phyloP scores from a whole-genome alignment of 2,329 filamentous ascomycete species.

The Cladophialophora psammophila region DNA sequence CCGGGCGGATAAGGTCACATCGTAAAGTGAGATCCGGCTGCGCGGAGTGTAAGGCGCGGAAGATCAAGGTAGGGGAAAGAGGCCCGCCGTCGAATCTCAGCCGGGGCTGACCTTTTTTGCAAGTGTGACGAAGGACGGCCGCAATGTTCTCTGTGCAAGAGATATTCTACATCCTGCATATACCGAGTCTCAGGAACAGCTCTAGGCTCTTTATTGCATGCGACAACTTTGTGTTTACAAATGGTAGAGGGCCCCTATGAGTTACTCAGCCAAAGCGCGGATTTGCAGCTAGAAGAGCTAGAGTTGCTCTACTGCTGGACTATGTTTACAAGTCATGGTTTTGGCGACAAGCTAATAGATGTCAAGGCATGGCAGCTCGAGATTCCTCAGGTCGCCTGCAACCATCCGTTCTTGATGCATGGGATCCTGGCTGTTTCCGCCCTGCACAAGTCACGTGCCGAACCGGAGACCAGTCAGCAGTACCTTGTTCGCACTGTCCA shows the following conservation, averaged over 20 bases:
- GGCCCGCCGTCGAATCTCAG: not conserved
- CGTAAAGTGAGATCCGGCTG: conserved; percentile 9
- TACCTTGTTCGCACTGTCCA: not conserved
- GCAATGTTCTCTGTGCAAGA: conserved; percentile 3
- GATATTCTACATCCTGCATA: not conserved
- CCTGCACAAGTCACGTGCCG: conserved; percentile 1
- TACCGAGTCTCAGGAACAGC: not conserved
- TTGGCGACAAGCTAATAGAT: conserved; percentile 5
- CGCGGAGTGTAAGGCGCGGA: conserved; percentile 5
- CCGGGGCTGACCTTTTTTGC: not conserved
- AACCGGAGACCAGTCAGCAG: not conserved
- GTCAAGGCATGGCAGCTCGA: conserved; percentile 6
- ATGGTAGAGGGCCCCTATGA: too few species aligned
- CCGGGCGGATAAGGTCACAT: not conserved
- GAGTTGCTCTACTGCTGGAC: not conserved
- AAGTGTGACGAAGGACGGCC: conserved; percentile 2
- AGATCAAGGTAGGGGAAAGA: not conserved
- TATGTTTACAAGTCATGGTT: not conserved
- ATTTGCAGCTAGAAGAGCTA: not conserved
- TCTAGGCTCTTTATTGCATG: not conserved
- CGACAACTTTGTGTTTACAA: not conserved
- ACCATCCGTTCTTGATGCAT: conserved; percentile 14
- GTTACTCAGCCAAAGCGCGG: too few species aligned
- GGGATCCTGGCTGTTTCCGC: conserved; percentile 16
- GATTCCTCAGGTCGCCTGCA: conserved; percentile 12